These are phyloP conservation scores for Chaetomium sp. DNA, from an alignment of 2,329 filamentous ascomycete species.

Conservation along the genomic window DNA sequence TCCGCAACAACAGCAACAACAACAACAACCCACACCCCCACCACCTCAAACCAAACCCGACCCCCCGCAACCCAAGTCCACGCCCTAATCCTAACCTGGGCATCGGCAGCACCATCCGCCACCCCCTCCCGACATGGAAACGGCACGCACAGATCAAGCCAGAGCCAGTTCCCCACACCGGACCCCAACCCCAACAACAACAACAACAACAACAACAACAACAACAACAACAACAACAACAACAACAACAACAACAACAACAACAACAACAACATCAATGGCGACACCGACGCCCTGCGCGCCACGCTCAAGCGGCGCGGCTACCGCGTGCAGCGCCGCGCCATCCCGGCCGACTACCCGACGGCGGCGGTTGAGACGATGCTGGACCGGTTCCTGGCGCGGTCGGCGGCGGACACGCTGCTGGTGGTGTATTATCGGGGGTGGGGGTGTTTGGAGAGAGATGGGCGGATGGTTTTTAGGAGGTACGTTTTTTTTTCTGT, in stretches of 20 bases:
- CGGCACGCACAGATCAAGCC: too few relatives aligned
- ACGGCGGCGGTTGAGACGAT: slow-evolving; percentile 31
- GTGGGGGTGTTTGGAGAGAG: slow-evolving; percentile 26
- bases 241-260: too few relatives aligned
- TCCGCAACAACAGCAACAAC: not conserved
- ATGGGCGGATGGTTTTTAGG: slow-evolving; percentile 30
- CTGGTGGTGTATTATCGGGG: slow-evolving; percentile 33
- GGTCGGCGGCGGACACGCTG: slow-evolving; percentile 10
- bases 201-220: too few relatives aligned
- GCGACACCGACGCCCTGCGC: slow-evolving; percentile 26
- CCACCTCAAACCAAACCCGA: not conserved
- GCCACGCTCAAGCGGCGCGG: slow-evolving; percentile 29
- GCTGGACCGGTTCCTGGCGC: slow-evolving; percentile 26
- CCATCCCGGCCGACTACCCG: slow-evolving; percentile 29
- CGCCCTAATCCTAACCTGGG: slow-evolving; percentile 31
- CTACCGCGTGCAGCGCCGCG: slow-evolving; percentile 31
- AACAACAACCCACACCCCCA: slow-evolving; percentile 12
- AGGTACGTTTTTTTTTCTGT: slow-evolving; percentile 3
- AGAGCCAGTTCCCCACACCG: not conserved
- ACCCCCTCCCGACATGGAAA: not conserved
- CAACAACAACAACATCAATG: too few relatives aligned
- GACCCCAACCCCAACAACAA: not conserved
- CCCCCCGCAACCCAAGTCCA: slow-evolving; percentile 26
- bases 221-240: too few relatives aligned
- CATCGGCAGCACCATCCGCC: not conserved